Conservation (phyloP, 75 land plant genomes). For the Gnetum montanum region DNA sequence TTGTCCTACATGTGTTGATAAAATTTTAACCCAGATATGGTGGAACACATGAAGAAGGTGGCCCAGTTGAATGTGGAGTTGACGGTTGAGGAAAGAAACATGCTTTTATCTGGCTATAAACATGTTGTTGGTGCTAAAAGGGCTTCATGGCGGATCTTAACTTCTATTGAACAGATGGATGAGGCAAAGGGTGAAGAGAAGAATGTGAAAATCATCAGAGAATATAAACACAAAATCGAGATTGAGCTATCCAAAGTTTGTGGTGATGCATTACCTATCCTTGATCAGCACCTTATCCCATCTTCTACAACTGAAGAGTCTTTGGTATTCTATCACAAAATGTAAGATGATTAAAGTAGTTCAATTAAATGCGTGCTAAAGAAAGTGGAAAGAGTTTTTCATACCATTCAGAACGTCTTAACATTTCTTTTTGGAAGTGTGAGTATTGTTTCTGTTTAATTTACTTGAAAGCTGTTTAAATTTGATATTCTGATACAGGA, state of each 20-base stretch:
- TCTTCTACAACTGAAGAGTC: slow-evolving; percentile 49
- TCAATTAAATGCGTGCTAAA: not conserved
- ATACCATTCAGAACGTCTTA: not conserved
- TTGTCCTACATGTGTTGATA: no score
- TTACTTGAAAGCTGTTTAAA: no score
- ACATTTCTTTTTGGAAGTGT: not conserved
- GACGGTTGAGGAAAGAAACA: slow-evolving; percentile 56
- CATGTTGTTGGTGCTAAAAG: slow-evolving; percentile 56
- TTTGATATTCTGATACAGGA: no score
- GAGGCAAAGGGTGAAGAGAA: slow-evolving; percentile 49
- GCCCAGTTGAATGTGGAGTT: slow-evolving; percentile 56
- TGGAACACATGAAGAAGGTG: slow-evolving; percentile 62
- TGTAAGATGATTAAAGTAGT: slow-evolving; percentile 25
- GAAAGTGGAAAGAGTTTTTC: not conserved
- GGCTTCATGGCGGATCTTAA: slow-evolving; percentile 64
- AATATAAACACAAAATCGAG: slow-evolving; percentile 54
- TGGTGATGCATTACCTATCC: slow-evolving; percentile 40
- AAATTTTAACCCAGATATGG: no score
- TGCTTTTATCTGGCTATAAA: slow-evolving; percentile 60
- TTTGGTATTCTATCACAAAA: slow-evolving; percentile 63
- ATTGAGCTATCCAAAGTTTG: slow-evolving; percentile 46
- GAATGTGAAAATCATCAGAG: slow-evolving; percentile 49
- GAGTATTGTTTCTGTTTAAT: not conserved
- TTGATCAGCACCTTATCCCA: slow-evolving; percentile 67
- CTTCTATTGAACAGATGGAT: slow-evolving; percentile 67